These are phyloP conservation scores for Nicotiana tomentosiformis DNA, from an alignment of 257 asterid species.

Conservation along the genomic window DNA sequence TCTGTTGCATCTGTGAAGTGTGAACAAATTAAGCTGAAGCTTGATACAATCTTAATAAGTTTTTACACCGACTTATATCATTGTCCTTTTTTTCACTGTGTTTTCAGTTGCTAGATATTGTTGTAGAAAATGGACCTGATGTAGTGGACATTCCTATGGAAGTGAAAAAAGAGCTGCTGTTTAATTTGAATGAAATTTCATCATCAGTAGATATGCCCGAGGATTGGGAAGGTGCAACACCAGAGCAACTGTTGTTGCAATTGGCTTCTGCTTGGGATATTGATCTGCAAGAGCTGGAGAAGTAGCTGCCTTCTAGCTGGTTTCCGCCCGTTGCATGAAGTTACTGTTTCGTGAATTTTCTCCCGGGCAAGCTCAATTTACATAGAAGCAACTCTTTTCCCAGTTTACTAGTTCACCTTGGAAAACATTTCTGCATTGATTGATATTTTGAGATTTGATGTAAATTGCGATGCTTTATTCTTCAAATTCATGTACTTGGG, in stretches of 20 bases:
- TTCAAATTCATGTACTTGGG: neutral
- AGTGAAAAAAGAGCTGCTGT: slow-evolving; percentile 57
- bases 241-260: slow-evolving; percentile 69
- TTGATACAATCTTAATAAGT: neutral
- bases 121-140: slow-evolving; percentile 68
- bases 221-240: slow-evolving; percentile 92
- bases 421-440: neutral
- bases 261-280: slow-evolving; percentile 90
- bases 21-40: neutral
- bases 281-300: slow-evolving; percentile 62
- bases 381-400: neutral
- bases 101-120: slow-evolving; percentile 68
- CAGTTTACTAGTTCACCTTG: neutral
- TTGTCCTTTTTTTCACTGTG: neutral
- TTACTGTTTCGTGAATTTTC: neutral
- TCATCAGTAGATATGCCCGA: slow-evolving; percentile 61
- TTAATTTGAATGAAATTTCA: slow-evolving; percentile 67
- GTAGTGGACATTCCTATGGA: slow-evolving; percentile 60
- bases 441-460: neutral
- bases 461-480: neutral
- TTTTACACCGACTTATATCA: neutral
- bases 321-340: neutral
- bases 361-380: neutral
- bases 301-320: slow-evolving; percentile 21
- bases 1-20: neutral